phyloP scores from a whole-genome alignment of 164 flowering plant species.

The Magnolia officinalis region DNA sequence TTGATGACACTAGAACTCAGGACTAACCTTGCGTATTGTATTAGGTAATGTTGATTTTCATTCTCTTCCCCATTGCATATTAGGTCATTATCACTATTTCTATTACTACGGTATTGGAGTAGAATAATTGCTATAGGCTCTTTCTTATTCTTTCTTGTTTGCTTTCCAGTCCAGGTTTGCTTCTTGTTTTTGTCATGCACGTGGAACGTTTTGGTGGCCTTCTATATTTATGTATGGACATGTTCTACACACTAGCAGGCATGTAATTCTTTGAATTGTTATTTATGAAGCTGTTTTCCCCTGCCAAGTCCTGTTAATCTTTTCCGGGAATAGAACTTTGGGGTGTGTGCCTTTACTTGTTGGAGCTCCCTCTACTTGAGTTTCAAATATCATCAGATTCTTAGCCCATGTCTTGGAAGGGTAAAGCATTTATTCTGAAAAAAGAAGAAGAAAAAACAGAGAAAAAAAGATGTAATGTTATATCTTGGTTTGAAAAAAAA shows the following conservation, averaged over 20 bases:
- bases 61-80: not conserved
- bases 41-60: not conserved
- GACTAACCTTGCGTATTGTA: not conserved
- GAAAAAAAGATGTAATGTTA: too few relatives aligned
- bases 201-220: not conserved
- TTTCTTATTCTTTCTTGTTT: not conserved
- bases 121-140: not conserved
- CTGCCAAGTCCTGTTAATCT: not conserved
- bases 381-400: too few relatives aligned
- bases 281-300: constrained; percentile 3
- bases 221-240: not conserved
- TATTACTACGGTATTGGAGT: not conserved
- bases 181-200: not conserved
- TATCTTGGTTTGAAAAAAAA: too few relatives aligned
- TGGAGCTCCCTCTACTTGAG: too few relatives aligned
- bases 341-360: too few relatives aligned
- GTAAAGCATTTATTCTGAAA: too few relatives aligned
- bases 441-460: too few relatives aligned
- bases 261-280: constrained; percentile 1
- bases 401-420: too few relatives aligned
- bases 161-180: not conserved
- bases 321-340: not conserved
- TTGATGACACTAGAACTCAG: not conserved
- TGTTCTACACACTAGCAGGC: not conserved
- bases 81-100: not conserved